Base-by-base conservation (phyloP, 139 green algal species). In the Volvox reticuliferus region DNA sequence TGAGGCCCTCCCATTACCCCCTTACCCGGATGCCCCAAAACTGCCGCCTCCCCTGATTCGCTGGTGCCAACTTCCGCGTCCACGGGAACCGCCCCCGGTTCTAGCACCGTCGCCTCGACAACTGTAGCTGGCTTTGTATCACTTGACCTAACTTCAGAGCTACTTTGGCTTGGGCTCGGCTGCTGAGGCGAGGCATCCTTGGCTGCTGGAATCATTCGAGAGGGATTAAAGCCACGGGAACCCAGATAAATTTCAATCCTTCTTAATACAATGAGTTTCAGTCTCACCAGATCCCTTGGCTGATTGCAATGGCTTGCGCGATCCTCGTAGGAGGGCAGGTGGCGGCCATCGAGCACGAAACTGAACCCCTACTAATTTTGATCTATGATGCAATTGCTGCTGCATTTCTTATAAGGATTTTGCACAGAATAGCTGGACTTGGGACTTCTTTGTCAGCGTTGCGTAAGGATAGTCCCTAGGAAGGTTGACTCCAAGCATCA, bases 91-190 rank as follows among this genome's bases (percentile, higher is more conserved):
- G 71, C 32, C 71, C 71, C 76, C 22, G 78, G 78, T 33, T 84
- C 78, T 24, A 84, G 17, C 36, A 84, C 78, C 36, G 78, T 68
- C 78, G 78, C 36, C 78, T 84, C 78, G 0, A 84, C 78, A 12
- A 84, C 78, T 14, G 78, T 84, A 13, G 67, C 12, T 19, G 78
- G 19, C 17, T 35, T 30, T 33, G 2, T 18, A n/a, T 79, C 71
- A 20, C 35, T n/a, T 35, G 20, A 30, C 6, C 18, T 81, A 18
- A 19, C 75, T 17, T 24, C 37, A 84, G 21, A 22, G 78, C 78
- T 84, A 44, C 78, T 84, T 37, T 19, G 21, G 21, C 78, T 84
- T 22, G 37, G 63, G 78, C 78, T 84, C 12, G 78, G 36, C 78
- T 84, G 36, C 78, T 84, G 33, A 33, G 32, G 22, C 32, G 75